A percentile compares a stretch with the other conserved stretches of the same genome.
Conservation (phyloP, 2,329 filamentous ascomycete species). For the Epicoccum sorghinum region DNA sequence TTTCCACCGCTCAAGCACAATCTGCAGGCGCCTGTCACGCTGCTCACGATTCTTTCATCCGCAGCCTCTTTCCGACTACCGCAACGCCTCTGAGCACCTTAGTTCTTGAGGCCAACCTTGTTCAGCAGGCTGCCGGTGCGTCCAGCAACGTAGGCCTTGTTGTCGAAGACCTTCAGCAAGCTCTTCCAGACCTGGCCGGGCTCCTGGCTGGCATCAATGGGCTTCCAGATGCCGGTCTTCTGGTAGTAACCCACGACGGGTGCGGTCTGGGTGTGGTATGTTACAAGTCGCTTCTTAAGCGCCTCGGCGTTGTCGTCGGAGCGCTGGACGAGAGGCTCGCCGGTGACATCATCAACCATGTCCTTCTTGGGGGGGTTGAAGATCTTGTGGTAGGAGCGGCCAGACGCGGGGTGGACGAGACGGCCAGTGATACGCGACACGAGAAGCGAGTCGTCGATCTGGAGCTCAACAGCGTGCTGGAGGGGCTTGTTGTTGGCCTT, state of each 20-base stretch:
- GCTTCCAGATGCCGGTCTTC: conserved; percentile 95
- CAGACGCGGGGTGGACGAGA: conserved; percentile 92
- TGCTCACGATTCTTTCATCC: background rate
- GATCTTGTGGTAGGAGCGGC: conserved; percentile 95
- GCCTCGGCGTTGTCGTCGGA: conserved; percentile 97
- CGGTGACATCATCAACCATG: conserved; percentile 97
- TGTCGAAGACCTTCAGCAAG: conserved; percentile 81
- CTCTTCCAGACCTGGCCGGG: conserved; percentile 95
- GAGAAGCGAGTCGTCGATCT: conserved; percentile 93
- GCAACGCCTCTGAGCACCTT: conserved; percentile 22
- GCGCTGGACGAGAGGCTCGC: conserved; percentile 94
- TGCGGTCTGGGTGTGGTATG: conserved; percentile 91
- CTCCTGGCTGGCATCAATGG: conserved; percentile 93
- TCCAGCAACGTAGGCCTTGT: conserved; percentile 52
- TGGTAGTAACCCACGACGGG: conserved; percentile 97
- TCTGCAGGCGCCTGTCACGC: background rate
- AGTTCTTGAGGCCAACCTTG: conserved; percentile 62
- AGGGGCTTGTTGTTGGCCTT: conserved; percentile 77
- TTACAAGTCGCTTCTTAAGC: conserved; percentile 89
- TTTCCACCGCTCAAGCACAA: conserved; percentile 13
- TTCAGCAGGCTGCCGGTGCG: conserved; percentile 54
- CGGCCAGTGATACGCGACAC: conserved; percentile 97
- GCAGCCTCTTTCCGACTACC: too few relatives aligned
- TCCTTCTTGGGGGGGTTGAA: conserved; percentile 95
- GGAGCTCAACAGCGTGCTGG: conserved; percentile 93